A percentile compares a stretch with the other conserved stretches of the same genome.
Evolutionary conservation across 192 early-diverging fungal genomes (phyloP).

Genomic region (Geosiphon pyriformis): DNA sequence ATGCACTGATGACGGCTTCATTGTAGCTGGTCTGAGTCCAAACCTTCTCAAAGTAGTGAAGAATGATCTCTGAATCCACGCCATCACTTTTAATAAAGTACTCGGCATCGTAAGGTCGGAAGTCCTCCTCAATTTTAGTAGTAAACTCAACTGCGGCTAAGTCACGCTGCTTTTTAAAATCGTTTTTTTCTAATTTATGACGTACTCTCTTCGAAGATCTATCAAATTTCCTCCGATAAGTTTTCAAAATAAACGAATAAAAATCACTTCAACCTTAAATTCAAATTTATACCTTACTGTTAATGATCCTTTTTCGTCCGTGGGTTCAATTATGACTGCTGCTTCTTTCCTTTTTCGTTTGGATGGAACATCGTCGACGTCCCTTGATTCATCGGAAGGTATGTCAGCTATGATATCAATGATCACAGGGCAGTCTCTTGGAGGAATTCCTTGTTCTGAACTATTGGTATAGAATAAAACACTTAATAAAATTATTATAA

Average conservation of each 20-base stretch:
- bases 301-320: not conserved
- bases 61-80: not conserved
- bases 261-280: not conserved
- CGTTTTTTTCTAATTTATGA: not conserved
- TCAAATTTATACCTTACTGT: not conserved
- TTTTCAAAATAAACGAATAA: not conserved
- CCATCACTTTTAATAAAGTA: not conserved
- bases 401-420: not conserved
- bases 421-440: not conserved
- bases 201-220: not conserved
- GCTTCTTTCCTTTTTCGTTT: not conserved
- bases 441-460: not conserved
- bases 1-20: not conserved
- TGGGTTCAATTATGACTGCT: not conserved
- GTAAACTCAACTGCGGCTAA: not conserved
- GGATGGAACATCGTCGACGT: not conserved
- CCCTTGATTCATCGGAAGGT: not conserved
- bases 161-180: constrained; percentile 10
- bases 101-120: not conserved
- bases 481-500: not conserved
- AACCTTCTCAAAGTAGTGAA: constrained; percentile 3
- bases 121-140: not conserved
- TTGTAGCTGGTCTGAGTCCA: not conserved
- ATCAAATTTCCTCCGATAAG: too few relatives aligned
- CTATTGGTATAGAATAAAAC: not conserved